Conservation (phyloP, 306 rosid species). For the Comarum palustre region DNA sequence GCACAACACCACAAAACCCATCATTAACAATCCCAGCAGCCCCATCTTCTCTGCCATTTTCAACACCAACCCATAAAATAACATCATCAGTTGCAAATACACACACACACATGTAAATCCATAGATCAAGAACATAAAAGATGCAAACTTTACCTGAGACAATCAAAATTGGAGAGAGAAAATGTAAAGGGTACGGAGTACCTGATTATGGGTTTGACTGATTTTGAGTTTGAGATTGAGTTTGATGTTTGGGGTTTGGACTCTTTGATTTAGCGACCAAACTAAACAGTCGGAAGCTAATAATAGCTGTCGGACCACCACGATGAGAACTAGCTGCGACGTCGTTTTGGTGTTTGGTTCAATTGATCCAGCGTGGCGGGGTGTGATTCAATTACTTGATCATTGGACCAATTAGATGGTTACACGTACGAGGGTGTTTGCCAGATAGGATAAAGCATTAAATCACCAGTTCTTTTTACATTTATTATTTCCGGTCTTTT, state of each 20-base stretch:
- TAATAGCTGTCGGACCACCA: conserved; percentile 15
- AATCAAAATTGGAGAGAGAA: not conserved
- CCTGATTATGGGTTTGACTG: not conserved
- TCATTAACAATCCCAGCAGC: conserved; percentile 29
- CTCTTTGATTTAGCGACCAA: not conserved
- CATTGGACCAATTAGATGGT: not conserved
- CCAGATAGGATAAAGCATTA: not conserved
- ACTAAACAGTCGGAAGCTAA: conserved; percentile 6
- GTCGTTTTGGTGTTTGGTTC: not conserved
- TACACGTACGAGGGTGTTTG: not conserved
- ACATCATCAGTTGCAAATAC: not conserved
- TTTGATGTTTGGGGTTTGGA: not conserved
- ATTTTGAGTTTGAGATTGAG: not conserved
- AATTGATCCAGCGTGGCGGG: not conserved
- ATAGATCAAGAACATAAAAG: not conserved
- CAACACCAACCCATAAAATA: not conserved
- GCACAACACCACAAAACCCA: conserved; percentile 36
- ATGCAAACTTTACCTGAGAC: conserved; percentile 8
- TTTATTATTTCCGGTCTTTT: too few species aligned
- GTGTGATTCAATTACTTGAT: conserved; percentile 13
- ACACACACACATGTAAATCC: not conserved
- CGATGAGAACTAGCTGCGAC: not conserved
- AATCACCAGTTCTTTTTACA: not conserved
- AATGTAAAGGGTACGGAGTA: not conserved
- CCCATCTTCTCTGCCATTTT: conserved; percentile 20